Conservation (phyloP, 106 monocot genomes). For the Dendrobium huoshanense region DNA sequence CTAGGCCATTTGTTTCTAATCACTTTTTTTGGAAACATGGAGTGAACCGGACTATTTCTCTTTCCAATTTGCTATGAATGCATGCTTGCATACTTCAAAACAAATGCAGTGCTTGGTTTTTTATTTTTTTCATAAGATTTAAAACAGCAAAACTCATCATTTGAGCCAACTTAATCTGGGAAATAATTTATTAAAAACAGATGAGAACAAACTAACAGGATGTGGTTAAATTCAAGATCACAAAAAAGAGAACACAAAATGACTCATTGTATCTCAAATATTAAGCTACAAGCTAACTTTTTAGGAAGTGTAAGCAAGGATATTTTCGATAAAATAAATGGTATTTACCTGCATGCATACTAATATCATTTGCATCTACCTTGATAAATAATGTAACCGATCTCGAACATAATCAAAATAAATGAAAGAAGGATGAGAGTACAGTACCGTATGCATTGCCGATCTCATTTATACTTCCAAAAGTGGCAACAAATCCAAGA, state of each 20-base stretch:
- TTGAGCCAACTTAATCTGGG: neutral
- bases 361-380: neutral
- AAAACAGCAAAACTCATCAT: neutral
- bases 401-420: neutral
- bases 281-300: neutral
- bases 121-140: neutral
- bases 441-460: slow-evolving; percentile 94
- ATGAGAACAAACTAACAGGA: neutral
- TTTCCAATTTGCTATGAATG: neutral
- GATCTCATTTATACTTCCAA: slow-evolving; percentile 86
- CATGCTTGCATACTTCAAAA: neutral
- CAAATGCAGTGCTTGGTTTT: neutral
- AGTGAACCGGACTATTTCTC: neutral
- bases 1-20: neutral
- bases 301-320: neutral
- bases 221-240: neutral
- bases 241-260: neutral
- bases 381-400: neutral
- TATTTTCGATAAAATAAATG: neutral
- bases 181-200: neutral
- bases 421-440: neutral
- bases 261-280: neutral
- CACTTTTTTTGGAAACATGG: neutral
- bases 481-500: slow-evolving; percentile 62
- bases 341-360: neutral